A percentile compares a stretch with the other conserved stretches of the same genome.
Conservation (phyloP, 208 protist genomes). For the Trichomonas tenax region DNA sequence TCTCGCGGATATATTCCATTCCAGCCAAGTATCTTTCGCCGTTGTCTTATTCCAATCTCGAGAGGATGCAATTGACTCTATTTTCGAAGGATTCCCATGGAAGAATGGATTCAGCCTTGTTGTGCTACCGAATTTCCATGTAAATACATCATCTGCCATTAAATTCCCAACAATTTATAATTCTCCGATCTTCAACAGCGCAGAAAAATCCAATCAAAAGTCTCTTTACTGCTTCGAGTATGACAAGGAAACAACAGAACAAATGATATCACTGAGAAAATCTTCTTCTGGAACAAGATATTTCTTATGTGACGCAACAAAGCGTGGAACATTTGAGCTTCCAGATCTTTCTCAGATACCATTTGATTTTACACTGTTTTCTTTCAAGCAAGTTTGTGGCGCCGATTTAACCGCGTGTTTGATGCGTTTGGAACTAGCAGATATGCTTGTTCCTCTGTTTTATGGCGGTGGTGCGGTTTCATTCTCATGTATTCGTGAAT, state of each 20-base stretch:
- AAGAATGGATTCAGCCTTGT: neutral
- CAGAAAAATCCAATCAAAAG: neutral
- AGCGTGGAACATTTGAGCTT: neutral
- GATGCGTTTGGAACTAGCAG: neutral
- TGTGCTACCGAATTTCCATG: neutral
- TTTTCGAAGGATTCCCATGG: slow-evolving; percentile 9
- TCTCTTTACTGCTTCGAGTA: neutral
- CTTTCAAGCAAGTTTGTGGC: neutral
- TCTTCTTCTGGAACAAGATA: neutral
- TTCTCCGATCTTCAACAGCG: neutral
- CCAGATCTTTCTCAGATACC: neutral
- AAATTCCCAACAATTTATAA: neutral
- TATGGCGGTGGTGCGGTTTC: slow-evolving; percentile 13
- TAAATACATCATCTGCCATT: neutral
- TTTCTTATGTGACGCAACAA: neutral
- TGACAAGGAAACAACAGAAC: neutral
- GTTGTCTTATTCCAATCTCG: neutral
- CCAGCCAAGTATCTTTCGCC: neutral
- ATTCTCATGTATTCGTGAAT: neutral
- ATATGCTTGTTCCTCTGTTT: neutral
- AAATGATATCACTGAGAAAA: neutral
- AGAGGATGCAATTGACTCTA: neutral
- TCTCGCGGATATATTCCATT: neutral
- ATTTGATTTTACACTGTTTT: neutral
- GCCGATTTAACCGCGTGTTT: neutral